Conservation (phyloP, 2,329 filamentous ascomycete genomes). For the Penicillium decumbens region DNA sequence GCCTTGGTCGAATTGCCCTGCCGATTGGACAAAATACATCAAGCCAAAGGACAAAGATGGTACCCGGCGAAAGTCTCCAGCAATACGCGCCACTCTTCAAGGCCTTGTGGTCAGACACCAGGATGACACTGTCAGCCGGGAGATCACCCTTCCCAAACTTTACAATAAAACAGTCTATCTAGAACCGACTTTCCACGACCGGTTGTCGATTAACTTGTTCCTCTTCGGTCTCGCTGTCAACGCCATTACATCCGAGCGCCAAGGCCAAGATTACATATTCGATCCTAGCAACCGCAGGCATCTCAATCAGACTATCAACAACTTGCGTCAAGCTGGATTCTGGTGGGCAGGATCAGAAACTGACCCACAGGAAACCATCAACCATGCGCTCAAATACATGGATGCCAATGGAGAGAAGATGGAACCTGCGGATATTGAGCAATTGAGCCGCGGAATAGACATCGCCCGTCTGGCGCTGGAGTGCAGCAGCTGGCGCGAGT, state of each 20-base stretch:
- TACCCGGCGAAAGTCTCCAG: conserved; percentile 39
- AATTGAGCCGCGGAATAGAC: conserved; percentile 62
- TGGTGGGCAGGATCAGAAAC: conserved; percentile 74
- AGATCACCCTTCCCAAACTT: conserved; percentile 65
- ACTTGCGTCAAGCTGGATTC: conserved; percentile 78
- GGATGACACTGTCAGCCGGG: conserved; percentile 61
- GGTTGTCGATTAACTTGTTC: conserved; percentile 76
- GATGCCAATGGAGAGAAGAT: conserved; percentile 57
- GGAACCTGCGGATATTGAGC: conserved; percentile 54
- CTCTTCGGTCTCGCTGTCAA: conserved; percentile 80
- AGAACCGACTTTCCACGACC: conserved; percentile 80
- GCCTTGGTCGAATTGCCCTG: conserved; percentile 70
- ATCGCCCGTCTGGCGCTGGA: conserved; percentile 57
- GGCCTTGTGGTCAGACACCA: conserved; percentile 77
- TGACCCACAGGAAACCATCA: conserved; percentile 61
- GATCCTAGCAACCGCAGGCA: conserved; percentile 66
- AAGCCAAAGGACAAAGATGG: conserved; percentile 57
- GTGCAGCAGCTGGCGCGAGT: conserved; percentile 61
- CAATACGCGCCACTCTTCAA: conserved; percentile 65
- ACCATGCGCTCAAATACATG: conserved; percentile 65
- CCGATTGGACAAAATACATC: conserved; percentile 70
- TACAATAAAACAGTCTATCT: conserved; percentile 67
- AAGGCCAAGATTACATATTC: conserved; percentile 83
- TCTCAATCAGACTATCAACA: conserved; percentile 65
- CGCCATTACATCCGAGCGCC: conserved; percentile 78